Conservation (phyloP, 2,329 filamentous ascomycete genomes). For the Exophiala sp. region DNA sequence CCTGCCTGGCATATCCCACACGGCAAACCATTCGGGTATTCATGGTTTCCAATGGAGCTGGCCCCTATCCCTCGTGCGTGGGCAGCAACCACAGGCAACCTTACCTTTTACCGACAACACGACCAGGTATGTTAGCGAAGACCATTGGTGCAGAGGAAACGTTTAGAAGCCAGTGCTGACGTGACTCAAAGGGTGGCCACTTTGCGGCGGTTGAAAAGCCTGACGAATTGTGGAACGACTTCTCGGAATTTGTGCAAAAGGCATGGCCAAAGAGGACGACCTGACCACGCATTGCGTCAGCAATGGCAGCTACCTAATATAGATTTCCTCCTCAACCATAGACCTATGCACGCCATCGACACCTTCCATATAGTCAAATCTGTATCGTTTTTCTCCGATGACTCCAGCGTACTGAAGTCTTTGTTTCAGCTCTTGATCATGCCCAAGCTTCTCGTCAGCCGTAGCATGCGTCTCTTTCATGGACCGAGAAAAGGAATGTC, state of each 20-base stretch:
- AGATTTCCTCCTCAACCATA: no score
- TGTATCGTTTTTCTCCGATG: no score
- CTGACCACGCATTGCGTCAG: no score
- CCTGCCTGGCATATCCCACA: background rate
- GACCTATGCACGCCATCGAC: no score
- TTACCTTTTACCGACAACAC: slow-evolving; percentile 18
- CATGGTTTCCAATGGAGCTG: slow-evolving; percentile 16
- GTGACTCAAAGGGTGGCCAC: slow-evolving; percentile 45
- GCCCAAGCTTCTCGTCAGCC: no score
- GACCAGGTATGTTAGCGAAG: background rate
- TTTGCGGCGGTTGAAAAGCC: slow-evolving; percentile 49
- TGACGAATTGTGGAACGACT: slow-evolving; percentile 41
- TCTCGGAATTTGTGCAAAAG: slow-evolving; percentile 33
- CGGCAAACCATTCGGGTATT: slow-evolving; percentile 17
- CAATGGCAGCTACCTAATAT: no score
- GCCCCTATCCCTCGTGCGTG: slow-evolving; percentile 16
- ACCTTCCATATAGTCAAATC: no score
- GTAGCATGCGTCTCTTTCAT: no score
- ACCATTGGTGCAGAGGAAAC: background rate
- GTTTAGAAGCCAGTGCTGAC: background rate
- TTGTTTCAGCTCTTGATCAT: no score
- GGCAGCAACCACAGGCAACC: slow-evolving; percentile 16
- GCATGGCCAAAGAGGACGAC: background rate
- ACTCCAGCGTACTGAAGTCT: no score
- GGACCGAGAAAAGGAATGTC: no score